Base-by-base conservation (phyloP, 495 filamentous ascomycete genomes). In the Neurospora discreta region DNA sequence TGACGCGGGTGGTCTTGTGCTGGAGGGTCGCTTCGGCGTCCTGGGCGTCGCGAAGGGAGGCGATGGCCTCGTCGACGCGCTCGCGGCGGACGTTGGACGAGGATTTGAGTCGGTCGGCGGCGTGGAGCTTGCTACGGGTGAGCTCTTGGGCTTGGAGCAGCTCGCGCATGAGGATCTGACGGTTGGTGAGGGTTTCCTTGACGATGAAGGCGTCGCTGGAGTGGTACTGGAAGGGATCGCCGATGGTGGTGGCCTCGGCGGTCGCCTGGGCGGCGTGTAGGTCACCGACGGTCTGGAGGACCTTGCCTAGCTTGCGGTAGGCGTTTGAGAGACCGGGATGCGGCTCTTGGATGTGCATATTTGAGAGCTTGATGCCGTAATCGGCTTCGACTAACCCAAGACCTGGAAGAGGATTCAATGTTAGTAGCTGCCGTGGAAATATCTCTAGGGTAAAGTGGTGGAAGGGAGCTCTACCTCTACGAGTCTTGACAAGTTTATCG, bases 191-290 rank as follows among this genome's bases (percentile, higher is more conserved):
- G 30, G 95, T 98, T 78, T 99, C 96, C 81, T 99, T 99, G 74
- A 99, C 96, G 77, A 98, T 97, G 79, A 98, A 95, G 33, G 96
- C 93, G 78, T 99, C 95, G 16, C 90, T 90, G 36, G 94, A 97
- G 81, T 99, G 94, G 78, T 99, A 98, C 73, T 92, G 91, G 69
- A 99, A 88, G 8, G 96, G 93, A 76, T 98, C 96, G 67, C 92
- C 93, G 65, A 99, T 86, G 0, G 95, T 98, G 2, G 95, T 97
- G 8, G 96, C 96, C 81, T 99, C 96, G 18, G 93, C 93, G 11
- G 96, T 99, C 40, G 92, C 96, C 82, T 99, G 96, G 10, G 95
- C 94, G n/a, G 95, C 94, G 78, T 98, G 96, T 75, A 88, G 97
- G 80, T 99, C 96, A 71, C 96, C 96, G 15, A 94, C 91, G 3